These are phyloP conservation scores for Cokeromyces recurvatus DNA, from an alignment of 371 early-diverging fungal species.

Conservation along the genomic window DNA sequence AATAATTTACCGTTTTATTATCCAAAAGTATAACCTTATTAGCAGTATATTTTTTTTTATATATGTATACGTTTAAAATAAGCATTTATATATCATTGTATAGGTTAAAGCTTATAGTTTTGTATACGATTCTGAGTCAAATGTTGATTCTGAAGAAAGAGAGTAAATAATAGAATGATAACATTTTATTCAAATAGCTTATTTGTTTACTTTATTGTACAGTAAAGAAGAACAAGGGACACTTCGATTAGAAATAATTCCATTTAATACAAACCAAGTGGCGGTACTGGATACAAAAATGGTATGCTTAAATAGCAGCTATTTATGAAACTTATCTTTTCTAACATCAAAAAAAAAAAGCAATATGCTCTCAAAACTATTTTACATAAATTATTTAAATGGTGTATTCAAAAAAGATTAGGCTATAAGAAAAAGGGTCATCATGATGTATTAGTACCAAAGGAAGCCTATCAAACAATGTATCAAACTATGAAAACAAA, in stretches of 20 bases:
- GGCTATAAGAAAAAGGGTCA: slow-evolving; percentile 72
- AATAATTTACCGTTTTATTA: slow-evolving; percentile 65
- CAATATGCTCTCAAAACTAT: slow-evolving; percentile 59
- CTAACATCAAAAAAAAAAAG: no score
- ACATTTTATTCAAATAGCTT: no score
- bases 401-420: slow-evolving; percentile 68
- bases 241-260: slow-evolving; percentile 30
- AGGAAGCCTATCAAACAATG: slow-evolving; percentile 57
- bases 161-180: no score
- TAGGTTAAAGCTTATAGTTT: slow-evolving; percentile 48
- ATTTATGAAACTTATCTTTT: no score
- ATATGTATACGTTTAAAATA: no score
- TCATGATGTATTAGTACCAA: slow-evolving; percentile 69
- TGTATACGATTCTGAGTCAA: slow-evolving; percentile 11
- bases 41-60: background rate
- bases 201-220: no score
- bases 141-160: no score
- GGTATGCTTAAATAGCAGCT: no score
- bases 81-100: no score
- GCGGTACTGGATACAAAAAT: slow-evolving; percentile 38
- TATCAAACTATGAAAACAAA: slow-evolving; percentile 64
- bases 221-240: slow-evolving; percentile 7
- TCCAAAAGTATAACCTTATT: slow-evolving; percentile 48
- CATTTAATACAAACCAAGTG: slow-evolving; percentile 8
- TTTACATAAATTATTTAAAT: slow-evolving; percentile 70